Evolutionary conservation across 2,329 filamentous ascomycete genomes (phyloP), one percentile per base, ranked within the genome.

Genomic region (Scedosporium dehoogii): DNA sequence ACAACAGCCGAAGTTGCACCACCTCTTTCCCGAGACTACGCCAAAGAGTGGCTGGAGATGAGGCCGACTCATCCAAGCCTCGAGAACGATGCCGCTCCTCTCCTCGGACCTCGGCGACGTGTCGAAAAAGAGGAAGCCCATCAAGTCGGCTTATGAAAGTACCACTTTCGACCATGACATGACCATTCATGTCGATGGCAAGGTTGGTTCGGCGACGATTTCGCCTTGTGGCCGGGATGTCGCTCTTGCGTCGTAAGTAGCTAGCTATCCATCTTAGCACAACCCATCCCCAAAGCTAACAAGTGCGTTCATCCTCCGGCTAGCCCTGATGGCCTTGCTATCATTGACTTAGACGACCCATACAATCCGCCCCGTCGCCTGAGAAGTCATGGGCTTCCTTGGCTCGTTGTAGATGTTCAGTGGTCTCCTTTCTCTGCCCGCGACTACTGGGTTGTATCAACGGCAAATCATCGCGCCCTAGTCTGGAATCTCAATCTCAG

Each of bases 331-430:
- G 92, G 92, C 57, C 82, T 97, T 62, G 88, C 93, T 71, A 91
- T 97, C 67, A 92, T 97, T 70, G 92, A 97, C 69, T 81, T 97
- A 57, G 92, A 97, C 75, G 92, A 87, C 10, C 91, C 91, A 0
- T 94, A 92, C 71, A 94, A 89, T 64, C 88, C 89, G 9, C 93
- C 93, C 18, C 88, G 92, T 18, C 88, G 92, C 69, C 81, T 97
- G 58, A 83, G 81, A 68, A 89, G 89, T 65, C 91, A 96, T 74
- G 89, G 91, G 62, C 87, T 91, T 53, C 89, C 91, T n/a, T 97
- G 92, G 91, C 86, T 96, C 60, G 92, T 96, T 4, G 92, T 93
- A 10, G 93, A 97, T 73, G 92, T 96, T 33, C 93, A 97, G 74
- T 97, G 93, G 93, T 96, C 91, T 10, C 93, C 93, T 0, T 96